Percentiles rank a stretch among this genome's conserved stretches.
Evolutionary conservation across 495 filamentous ascomycete species (phyloP).

Genomic region (Aspergillus saccharolyticus): DNA sequence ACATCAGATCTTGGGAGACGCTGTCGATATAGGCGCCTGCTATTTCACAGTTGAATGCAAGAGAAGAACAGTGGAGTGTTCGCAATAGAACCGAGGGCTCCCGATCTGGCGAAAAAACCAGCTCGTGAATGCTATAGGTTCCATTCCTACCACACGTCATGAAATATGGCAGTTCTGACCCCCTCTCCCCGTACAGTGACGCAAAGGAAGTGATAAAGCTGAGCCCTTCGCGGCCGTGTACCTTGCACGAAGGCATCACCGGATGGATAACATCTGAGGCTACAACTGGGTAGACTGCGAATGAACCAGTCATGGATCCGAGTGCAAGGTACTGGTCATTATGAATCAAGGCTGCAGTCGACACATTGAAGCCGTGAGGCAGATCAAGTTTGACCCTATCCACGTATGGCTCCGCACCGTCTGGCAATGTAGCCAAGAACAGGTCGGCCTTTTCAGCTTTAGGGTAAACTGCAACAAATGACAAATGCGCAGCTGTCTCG

Average conservation of each 20-base stretch:
- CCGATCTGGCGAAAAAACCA: constrained; percentile 10
- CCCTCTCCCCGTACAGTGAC: constrained; percentile 9
- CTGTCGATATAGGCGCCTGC: constrained; percentile 59
- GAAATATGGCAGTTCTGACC: constrained; percentile 25
- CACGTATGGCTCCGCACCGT: constrained; percentile 14
- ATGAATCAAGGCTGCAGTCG: constrained; percentile 33
- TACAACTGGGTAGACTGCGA: constrained; percentile 49
- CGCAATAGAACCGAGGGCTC: constrained; percentile 22
- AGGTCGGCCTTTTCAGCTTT: constrained; percentile 27
- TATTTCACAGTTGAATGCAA: constrained; percentile 62
- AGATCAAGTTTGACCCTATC: constrained; percentile 24
- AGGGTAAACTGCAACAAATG: constrained; percentile 31
- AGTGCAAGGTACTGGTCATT: constrained; percentile 50
- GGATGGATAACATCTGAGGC: constrained; percentile 18
- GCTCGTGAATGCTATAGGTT: constrained; percentile 53
- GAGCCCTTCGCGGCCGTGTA: constrained; percentile 63
- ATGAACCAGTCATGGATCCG: constrained; percentile 60
- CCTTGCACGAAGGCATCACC: constrained; percentile 22
- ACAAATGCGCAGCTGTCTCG: constrained; percentile 11
- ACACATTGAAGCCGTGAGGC: constrained; percentile 33
- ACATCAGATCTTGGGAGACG: constrained; percentile 46
- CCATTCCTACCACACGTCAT: constrained; percentile 74
- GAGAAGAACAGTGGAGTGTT: constrained; percentile 49
- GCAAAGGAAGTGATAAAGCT: constrained; percentile 52
- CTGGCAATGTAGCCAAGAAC: constrained; percentile 21